These are phyloP conservation scores for Populus tomentosa DNA, from an alignment of 441 rosid species.

Conservation along the genomic window DNA sequence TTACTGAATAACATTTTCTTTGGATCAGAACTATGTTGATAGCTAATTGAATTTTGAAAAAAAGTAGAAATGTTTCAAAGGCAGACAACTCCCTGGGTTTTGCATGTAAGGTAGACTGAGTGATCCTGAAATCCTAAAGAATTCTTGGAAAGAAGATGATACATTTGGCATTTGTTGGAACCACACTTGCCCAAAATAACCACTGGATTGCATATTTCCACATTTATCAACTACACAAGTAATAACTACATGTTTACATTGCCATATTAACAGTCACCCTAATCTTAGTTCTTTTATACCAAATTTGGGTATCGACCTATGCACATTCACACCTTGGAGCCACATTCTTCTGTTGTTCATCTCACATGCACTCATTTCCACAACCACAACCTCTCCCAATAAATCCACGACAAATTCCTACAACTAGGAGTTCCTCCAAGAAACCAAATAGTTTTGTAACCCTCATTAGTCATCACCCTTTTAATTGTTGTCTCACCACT, in stretches of 20 bases:
- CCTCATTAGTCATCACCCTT: not conserved
- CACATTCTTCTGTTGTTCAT: not conserved
- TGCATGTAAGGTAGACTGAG: not conserved
- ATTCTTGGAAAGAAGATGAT: not conserved
- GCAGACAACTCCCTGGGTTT: not conserved
- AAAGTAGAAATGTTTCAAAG: not conserved
- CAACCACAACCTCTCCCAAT: not conserved
- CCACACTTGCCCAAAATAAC: not conserved
- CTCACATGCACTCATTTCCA: not conserved
- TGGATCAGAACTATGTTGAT: not conserved
- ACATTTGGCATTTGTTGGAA: not conserved
- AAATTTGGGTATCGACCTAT: not conserved
- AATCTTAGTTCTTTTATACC: not conserved
- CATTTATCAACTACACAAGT: not conserved
- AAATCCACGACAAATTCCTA: not conserved
- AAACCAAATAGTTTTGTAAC: not conserved
- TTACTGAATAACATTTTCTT: not conserved
- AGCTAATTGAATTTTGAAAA: not conserved
- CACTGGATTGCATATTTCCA: not conserved
- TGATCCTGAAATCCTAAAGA: not conserved
- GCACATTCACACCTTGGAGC: not conserved
- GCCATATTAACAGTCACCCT: not conserved
- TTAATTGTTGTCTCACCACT: not conserved
- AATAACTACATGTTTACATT: not conserved
- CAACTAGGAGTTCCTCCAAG: not conserved